Percentiles rank a stretch among this genome's conserved stretches.
Evolutionary conservation across 139 green algal species (phyloP).

Genomic region (Volvox reticuliferus): DNA sequence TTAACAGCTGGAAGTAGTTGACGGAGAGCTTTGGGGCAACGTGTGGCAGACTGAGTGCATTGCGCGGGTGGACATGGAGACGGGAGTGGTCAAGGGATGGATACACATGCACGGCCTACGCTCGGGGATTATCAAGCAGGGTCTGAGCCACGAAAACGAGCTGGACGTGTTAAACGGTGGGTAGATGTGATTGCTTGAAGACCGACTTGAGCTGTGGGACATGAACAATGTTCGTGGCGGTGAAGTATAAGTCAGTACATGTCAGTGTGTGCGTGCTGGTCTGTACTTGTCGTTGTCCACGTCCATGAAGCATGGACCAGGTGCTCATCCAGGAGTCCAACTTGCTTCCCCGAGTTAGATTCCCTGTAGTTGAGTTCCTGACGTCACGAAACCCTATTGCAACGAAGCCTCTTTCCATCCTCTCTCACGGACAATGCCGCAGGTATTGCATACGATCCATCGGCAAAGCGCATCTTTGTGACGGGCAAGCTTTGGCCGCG

Average conservation of each 20-base stretch:
- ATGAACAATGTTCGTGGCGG: too few relatives aligned
- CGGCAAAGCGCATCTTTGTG: constrained; percentile 78
- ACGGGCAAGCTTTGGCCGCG: constrained; percentile 89
- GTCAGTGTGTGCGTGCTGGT: too few relatives aligned
- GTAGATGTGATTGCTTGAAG: not conserved
- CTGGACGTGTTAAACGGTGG: constrained; percentile 92
- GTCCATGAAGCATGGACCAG: too few relatives aligned
- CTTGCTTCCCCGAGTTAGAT: too few relatives aligned
- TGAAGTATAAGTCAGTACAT: too few relatives aligned
- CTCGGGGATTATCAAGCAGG: constrained; percentile 29
- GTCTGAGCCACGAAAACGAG: not conserved
- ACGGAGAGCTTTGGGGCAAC: constrained; percentile 88
- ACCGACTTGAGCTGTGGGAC: too few relatives aligned
- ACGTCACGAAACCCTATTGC: too few relatives aligned
- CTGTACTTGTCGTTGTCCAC: too few relatives aligned
- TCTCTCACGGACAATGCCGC: not conserved
- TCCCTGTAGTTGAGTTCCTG: too few relatives aligned
- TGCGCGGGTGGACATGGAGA: constrained; percentile 77
- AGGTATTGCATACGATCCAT: constrained; percentile 91
- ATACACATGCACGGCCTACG: constrained; percentile 70
- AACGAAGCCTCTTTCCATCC: too few relatives aligned
- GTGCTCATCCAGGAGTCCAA: too few relatives aligned
- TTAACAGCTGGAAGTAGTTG: constrained; percentile 84
- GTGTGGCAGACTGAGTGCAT: constrained; percentile 92
- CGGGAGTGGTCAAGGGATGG: constrained; percentile 69